Evolutionary conservation across 2,329 filamentous ascomycete species (phyloP).

Genomic region (Ceratocystiopsis minuta): DNA sequence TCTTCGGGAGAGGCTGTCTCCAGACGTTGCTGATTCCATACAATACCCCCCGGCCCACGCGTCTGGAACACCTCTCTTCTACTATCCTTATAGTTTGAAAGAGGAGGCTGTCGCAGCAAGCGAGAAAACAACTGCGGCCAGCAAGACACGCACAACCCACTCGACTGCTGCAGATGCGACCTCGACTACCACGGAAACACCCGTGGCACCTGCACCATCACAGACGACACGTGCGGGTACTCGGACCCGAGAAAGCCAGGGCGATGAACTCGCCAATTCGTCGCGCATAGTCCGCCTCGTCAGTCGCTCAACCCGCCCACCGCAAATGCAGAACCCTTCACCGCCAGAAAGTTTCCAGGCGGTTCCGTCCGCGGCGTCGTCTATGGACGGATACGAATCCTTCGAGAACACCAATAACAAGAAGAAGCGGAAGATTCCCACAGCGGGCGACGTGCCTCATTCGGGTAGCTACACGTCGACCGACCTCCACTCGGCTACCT

Average conservation of each 20-base stretch:
- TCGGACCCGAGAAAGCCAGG: neutral
- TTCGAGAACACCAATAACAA: constrained; percentile 99
- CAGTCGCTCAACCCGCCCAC: constrained; percentile 1
- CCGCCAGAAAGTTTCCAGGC: constrained; percentile 21
- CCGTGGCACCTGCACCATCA: neutral
- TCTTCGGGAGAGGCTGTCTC: constrained; percentile 71
- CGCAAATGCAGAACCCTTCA: neutral
- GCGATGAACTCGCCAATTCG: constrained; percentile 24
- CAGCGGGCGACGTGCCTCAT: constrained; percentile 50
- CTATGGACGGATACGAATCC: constrained; percentile 79
- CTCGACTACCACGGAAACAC: neutral
- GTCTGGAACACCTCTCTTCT: constrained; percentile 56
- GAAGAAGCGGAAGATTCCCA: constrained; percentile 96
- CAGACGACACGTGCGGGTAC: neutral
- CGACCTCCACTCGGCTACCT: constrained; percentile 15
- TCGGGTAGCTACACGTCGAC: constrained; percentile 23
- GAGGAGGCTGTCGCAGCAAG: constrained; percentile 17
- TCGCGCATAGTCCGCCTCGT: constrained; percentile 4
- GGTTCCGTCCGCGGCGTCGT: constrained; percentile 48
- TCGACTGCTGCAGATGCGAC: neutral
- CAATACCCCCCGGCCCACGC: constrained; percentile 63
- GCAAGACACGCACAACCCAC: neutral
- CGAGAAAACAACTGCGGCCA: neutral
- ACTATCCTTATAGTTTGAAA: constrained; percentile 44
- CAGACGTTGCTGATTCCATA: constrained; percentile 67